phyloP scores from a whole-genome alignment of 257 asterid species.

The Cordia subcordata region DNA sequence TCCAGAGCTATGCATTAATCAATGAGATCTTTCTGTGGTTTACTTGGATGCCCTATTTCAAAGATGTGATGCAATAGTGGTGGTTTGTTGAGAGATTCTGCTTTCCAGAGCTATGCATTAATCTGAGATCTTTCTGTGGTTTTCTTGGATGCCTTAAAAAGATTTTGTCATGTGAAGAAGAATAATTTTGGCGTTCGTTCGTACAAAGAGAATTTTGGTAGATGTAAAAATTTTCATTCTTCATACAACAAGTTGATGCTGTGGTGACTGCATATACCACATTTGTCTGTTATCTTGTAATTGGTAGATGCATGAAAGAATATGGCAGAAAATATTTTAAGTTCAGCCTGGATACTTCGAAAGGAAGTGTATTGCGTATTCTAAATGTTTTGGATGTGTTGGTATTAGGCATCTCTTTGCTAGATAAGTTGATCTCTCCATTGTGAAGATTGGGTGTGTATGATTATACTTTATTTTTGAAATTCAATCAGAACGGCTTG shows the following conservation, averaged over 20 bases:
- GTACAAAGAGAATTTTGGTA: neutral
- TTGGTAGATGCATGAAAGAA: neutral
- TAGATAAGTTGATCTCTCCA: neutral
- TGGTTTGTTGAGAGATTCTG: neutral
- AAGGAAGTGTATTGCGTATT: too few relatives aligned
- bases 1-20: neutral
- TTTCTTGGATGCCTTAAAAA: neutral
- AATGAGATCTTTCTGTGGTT: too few relatives aligned
- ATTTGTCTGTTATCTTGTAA: neutral
- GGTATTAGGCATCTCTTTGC: neutral
- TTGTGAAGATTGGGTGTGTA: neutral
- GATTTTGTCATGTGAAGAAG: neutral
- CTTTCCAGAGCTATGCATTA: neutral
- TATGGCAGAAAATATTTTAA: neutral
- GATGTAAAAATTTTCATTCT: neutral
- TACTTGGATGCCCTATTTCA: neutral
- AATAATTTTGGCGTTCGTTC: too few relatives aligned
- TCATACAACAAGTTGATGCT: neutral
- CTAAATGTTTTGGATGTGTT: too few relatives aligned
- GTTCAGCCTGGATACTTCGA: neutral
- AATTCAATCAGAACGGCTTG: too few relatives aligned
- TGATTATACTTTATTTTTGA: neutral
- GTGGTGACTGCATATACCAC: neutral
- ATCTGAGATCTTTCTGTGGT: too few relatives aligned
- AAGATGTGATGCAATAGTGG: neutral